Conservation (phyloP, 371 early-diverging fungal genomes). For the Mucor piriformis region DNA sequence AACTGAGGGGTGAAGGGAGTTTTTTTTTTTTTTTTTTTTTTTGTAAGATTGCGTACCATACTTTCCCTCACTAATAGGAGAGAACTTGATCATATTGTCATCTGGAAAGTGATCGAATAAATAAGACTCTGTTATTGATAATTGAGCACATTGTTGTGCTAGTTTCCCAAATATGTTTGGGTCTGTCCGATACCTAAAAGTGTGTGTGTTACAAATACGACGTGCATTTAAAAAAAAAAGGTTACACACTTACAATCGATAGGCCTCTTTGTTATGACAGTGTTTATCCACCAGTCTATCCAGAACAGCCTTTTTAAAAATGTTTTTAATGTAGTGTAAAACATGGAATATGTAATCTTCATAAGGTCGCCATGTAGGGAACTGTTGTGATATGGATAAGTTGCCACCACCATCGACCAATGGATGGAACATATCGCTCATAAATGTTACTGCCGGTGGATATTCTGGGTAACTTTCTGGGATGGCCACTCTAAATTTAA, state of each 20-base stretch:
- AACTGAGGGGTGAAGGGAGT: too few species aligned
- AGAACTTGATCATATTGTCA: slow-evolving; percentile 64
- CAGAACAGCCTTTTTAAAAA: slow-evolving; percentile 79
- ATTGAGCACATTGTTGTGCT: slow-evolving; percentile 81
- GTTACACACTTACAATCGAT: slow-evolving; percentile 57
- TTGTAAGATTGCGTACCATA: slow-evolving; percentile 47
- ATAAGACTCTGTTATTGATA: slow-evolving; percentile 73
- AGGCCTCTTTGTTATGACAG: slow-evolving; percentile 78
- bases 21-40: neutral
- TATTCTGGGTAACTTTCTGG: slow-evolving; percentile 85
- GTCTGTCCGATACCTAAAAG: slow-evolving; percentile 66
- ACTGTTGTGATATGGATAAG: slow-evolving; percentile 75
- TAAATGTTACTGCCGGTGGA: slow-evolving; percentile 86
- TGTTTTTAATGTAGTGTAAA: slow-evolving; percentile 82
- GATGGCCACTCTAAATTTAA: slow-evolving; percentile 91
- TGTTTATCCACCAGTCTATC: slow-evolving; percentile 69
- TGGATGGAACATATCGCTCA: slow-evolving; percentile 95
- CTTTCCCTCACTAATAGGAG: slow-evolving; percentile 54
- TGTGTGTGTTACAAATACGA: neutral
- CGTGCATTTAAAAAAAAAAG: neutral
- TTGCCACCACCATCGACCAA: slow-evolving; percentile 77
- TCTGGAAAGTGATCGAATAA: slow-evolving; percentile 68
- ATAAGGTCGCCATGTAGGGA: slow-evolving; percentile 83
- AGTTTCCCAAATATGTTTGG: slow-evolving; percentile 68
- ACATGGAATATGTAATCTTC: slow-evolving; percentile 84